Evolutionary conservation across 2,329 filamentous ascomycete genomes (phyloP).

Genomic region (Hymenoscyphus albidus): DNA sequence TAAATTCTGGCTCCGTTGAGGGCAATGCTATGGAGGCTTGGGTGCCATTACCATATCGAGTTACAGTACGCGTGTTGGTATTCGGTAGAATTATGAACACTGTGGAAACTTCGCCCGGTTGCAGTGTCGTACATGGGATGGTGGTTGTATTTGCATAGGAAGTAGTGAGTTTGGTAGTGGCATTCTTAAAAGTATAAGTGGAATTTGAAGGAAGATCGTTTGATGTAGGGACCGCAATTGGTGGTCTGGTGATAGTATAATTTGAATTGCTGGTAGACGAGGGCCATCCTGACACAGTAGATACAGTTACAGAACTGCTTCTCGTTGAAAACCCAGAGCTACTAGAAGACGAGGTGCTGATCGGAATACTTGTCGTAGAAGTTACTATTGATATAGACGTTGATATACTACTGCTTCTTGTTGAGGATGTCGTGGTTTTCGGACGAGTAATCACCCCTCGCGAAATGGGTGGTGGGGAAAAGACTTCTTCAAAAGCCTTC

Average conservation of each 20-base stretch:
- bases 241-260: not conserved
- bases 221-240: not conserved
- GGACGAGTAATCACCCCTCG: slow-evolving; percentile 1
- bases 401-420: not conserved
- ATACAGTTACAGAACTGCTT: not conserved
- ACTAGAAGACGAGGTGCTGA: not conserved
- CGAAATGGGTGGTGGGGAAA: slow-evolving; percentile 1
- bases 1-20: slow-evolving; percentile 24
- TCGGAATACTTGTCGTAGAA: not conserved
- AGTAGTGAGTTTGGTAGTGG: slow-evolving; percentile 1
- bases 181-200: not conserved
- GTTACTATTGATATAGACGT: not conserved
- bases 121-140: slow-evolving; percentile 13
- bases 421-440: not conserved
- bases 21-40: slow-evolving; percentile 10
- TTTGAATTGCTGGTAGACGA: not conserved
- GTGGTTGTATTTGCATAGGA: not conserved
- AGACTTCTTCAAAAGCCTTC: not conserved
- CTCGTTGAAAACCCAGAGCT: not conserved
- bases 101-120: slow-evolving; percentile 20
- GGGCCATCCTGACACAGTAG: not conserved
- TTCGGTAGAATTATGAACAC: slow-evolving; percentile 27
- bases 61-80: slow-evolving; percentile 27
- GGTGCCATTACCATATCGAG: slow-evolving; percentile 19
- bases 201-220: not conserved